These are phyloP conservation scores for Wakefieldia striispora DNA, from an alignment of 768 basidiomycete genomes.

Conservation along the genomic window DNA sequence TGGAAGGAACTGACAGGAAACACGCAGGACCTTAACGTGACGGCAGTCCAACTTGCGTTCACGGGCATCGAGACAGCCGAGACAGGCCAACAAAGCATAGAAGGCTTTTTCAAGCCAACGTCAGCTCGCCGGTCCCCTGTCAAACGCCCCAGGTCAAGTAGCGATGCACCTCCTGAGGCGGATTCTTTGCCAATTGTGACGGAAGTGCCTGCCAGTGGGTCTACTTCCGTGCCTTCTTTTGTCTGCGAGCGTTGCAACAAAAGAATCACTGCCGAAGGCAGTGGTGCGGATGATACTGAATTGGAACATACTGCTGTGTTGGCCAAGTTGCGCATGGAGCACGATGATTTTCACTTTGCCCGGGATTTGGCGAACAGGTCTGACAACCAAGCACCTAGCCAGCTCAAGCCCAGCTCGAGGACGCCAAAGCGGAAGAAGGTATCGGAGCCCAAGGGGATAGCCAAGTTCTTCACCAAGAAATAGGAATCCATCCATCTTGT, in stretches of 20 bases:
- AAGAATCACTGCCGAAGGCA: conserved; percentile 37
- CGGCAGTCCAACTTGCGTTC: conserved; percentile 70
- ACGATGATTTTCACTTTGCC: conserved; percentile 89
- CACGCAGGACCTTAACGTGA: conserved; percentile 57
- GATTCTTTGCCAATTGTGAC: neutral
- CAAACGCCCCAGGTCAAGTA: conserved; percentile 42
- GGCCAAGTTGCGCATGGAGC: conserved; percentile 57
- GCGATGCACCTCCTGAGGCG: conserved; percentile 6
- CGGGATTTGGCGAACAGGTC: conserved; percentile 60
- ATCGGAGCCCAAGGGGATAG: conserved; percentile 38
- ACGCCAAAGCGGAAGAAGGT: conserved; percentile 33
- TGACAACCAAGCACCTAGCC: conserved; percentile 7
- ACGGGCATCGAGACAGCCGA: conserved; percentile 74
- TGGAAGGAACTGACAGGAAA: conserved; percentile 84
- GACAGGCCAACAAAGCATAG: conserved; percentile 81
- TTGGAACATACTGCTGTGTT: conserved; percentile 36
- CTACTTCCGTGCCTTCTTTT: conserved; percentile 36
- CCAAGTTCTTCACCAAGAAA: conserved; percentile 45
- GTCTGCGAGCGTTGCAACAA: conserved; percentile 59
- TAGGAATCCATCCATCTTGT: conserved; percentile 6
- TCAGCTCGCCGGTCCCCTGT: conserved; percentile 20
- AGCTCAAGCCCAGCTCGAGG: conserved; percentile 11
- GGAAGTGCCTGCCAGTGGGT: neutral
- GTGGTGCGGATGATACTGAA: conserved; percentile 15
- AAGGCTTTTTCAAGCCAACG: conserved; percentile 69